phyloP scores from a whole-genome alignment of 805 yeast genomes.

The Metschnikowia picachoensis region DNA sequence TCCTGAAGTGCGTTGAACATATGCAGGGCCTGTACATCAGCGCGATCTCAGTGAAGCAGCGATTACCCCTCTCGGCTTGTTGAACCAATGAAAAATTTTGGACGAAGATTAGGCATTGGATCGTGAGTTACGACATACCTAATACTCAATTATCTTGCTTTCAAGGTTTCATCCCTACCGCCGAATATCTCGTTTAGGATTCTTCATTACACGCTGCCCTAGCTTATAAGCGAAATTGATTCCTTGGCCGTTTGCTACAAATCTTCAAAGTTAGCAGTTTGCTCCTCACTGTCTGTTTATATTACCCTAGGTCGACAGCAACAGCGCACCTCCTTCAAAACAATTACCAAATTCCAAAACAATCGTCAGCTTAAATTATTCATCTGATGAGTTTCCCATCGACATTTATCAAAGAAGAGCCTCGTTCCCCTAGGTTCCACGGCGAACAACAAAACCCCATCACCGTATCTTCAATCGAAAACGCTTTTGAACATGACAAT shows the following conservation, averaged over 20 bases:
- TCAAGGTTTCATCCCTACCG: constrained; percentile 1
- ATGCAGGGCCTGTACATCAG: constrained; percentile 9
- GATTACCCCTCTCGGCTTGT: constrained; percentile 13
- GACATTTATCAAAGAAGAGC: constrained; percentile 6
- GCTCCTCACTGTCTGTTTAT: constrained; percentile 6
- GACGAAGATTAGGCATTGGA: constrained; percentile 1
- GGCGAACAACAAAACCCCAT: background rate
- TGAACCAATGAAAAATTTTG: constrained; percentile 14
- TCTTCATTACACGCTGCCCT: background rate
- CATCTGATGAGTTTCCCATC: constrained; percentile 1
- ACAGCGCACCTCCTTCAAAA: background rate
- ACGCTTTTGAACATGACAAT: background rate
- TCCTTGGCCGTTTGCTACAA: background rate
- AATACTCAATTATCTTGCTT: background rate
- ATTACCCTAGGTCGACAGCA: background rate
- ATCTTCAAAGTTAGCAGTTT: constrained; percentile 4
- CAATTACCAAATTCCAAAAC: background rate
- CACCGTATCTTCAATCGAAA: constrained; percentile 1
- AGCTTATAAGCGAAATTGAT: background rate
- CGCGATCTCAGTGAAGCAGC: constrained; percentile 7
- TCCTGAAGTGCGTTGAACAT: constrained; percentile 7
- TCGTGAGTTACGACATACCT: constrained; percentile 3
- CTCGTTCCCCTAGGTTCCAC: constrained; percentile 1
- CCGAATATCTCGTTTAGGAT: background rate
- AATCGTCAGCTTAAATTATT: background rate